phyloP scores from a whole-genome alignment of 2,329 filamentous ascomycete genomes.

The Penicillium frequentans region DNA sequence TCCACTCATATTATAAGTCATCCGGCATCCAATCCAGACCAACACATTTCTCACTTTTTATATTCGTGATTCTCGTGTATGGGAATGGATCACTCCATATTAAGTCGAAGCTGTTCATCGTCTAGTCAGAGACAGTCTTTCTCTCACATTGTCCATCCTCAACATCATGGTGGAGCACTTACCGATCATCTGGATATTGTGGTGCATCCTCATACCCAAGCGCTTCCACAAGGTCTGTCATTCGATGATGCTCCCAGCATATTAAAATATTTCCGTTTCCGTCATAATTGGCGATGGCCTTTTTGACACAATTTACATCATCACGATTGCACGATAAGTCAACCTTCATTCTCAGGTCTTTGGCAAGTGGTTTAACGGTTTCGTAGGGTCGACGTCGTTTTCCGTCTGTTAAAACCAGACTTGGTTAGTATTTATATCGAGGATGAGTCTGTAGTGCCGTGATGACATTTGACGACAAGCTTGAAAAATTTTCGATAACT shows the following conservation, averaged over 20 bases:
- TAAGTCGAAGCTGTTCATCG: constrained; percentile 3
- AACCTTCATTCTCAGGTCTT: constrained; percentile 4
- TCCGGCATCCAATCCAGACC: constrained; percentile 3
- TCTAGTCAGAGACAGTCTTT: background rate
- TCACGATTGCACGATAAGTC: constrained; percentile 9
- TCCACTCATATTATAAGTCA: background rate
- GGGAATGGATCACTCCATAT: constrained; percentile 11
- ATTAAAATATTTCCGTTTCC: constrained; percentile 9
- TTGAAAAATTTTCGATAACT: background rate
- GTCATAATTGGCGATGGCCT: background rate
- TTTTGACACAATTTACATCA: constrained; percentile 4
- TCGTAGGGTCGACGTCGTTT: constrained; percentile 5
- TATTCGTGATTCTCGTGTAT: constrained; percentile 2
- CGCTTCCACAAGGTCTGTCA: constrained; percentile 5
- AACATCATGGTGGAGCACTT: background rate
- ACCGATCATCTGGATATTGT: constrained; percentile 6
- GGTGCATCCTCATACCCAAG: constrained; percentile 7
- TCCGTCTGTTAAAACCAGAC: background rate
- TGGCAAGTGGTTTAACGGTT: constrained; percentile 3
- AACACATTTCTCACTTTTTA: constrained; percentile 6
- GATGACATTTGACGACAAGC: too few species aligned
- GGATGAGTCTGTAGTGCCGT: background rate
- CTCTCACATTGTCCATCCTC: background rate
- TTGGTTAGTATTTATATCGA: background rate
- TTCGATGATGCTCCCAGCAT: constrained; percentile 10